phyloP scores from a whole-genome alignment of 1,284 basidiomycete species.

The Rhodotorula sp. region DNA sequence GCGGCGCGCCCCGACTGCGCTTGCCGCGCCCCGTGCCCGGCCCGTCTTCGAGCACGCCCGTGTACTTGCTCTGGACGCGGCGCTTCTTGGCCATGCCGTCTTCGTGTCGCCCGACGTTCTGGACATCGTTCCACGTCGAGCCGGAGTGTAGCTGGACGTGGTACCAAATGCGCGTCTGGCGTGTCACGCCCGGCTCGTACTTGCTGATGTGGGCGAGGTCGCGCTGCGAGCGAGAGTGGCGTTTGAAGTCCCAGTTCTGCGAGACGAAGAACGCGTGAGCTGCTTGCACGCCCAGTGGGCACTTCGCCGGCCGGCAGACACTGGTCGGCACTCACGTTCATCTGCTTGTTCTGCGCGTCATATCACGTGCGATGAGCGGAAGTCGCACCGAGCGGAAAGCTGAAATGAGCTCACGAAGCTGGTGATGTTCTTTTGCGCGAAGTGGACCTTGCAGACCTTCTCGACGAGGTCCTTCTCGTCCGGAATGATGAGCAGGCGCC shows the following conservation, averaged over 20 bases:
- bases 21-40: not conserved
- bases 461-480: constrained; percentile 29
- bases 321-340: constrained; percentile 20
- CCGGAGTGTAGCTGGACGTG: constrained; percentile 19
- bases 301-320: too few species aligned
- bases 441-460: constrained; percentile 31
- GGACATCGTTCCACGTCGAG: constrained; percentile 26
- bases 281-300: not conserved
- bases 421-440: constrained; percentile 30
- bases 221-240: constrained; percentile 31
- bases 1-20: not conserved
- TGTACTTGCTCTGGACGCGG: constrained; percentile 17
- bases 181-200: constrained; percentile 18
- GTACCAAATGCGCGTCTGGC: constrained; percentile 33
- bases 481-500: constrained; percentile 29
- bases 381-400: not conserved
- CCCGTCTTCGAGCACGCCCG: constrained; percentile 7
- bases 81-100: constrained; percentile 37
- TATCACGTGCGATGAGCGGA: not conserved
- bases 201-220: constrained; percentile 19
- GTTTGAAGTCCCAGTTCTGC: constrained; percentile 38
- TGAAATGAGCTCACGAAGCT: constrained; percentile 14
- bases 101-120: constrained; percentile 21
- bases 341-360: constrained; percentile 32
- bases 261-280: not conserved